These are phyloP conservation scores for Venturia aucupariae DNA, from an alignment of 2,329 filamentous ascomycete genomes.

Conservation along the genomic window DNA sequence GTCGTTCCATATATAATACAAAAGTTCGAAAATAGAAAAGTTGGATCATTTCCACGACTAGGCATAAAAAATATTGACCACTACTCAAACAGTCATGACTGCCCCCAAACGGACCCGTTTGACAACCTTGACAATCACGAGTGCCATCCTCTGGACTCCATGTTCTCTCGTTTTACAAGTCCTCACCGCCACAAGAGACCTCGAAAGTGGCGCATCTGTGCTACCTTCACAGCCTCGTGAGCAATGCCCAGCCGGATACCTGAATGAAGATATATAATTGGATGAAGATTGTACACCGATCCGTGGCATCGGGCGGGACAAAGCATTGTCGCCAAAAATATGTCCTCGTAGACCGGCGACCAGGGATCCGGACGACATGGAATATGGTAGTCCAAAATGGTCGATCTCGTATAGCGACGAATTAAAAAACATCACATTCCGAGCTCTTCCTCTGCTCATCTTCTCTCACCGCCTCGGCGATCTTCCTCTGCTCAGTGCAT, in stretches of 20 bases:
- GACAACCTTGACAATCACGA: neutral
- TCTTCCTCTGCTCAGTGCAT: neutral
- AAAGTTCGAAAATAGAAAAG: neutral
- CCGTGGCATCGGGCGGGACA: neutral
- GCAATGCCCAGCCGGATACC: neutral
- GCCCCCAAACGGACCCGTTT: neutral
- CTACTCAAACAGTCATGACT: neutral
- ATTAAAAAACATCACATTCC: neutral
- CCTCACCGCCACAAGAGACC: neutral
- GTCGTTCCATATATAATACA: neutral
- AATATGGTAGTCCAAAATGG: neutral
- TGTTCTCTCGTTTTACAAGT: neutral
- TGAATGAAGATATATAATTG: neutral
- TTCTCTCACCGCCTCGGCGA: neutral
- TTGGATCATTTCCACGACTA: neutral
- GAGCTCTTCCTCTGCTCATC: neutral
- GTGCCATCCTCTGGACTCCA: neutral
- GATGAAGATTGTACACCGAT: neutral
- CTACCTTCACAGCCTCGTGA: neutral
- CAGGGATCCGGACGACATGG: neutral
- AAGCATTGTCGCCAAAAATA: neutral
- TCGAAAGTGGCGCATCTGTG: neutral
- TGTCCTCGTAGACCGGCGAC: neutral
- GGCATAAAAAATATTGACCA: neutral
- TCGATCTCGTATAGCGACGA: neutral